Evolutionary conservation across 2,329 filamentous ascomycete genomes (phyloP).

Genomic region (Fusarium bactridioides): DNA sequence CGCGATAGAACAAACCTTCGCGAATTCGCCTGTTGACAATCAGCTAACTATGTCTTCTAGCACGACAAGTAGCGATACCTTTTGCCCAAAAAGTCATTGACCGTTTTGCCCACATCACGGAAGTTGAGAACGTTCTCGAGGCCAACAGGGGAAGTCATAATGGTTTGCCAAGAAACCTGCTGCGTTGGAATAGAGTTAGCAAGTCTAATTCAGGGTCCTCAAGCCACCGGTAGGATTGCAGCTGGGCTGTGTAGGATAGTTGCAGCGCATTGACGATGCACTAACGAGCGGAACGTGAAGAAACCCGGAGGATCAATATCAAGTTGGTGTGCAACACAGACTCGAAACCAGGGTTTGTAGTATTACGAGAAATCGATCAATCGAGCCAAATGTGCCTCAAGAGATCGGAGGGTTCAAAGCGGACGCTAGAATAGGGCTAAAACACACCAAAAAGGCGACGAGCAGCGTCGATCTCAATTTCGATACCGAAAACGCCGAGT

Average conservation of each 20-base stretch:
- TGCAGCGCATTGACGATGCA: not conserved
- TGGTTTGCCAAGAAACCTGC: conserved; percentile 9
- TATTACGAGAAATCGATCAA: conserved; percentile 23
- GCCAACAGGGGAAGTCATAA: conserved; percentile 26
- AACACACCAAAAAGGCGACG: conserved; percentile 19
- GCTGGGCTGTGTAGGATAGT: not conserved
- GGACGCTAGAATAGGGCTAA: conserved; percentile 11
- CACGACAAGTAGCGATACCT: conserved; percentile 51
- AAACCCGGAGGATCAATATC: not conserved
- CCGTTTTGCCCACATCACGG: conserved; percentile 74
- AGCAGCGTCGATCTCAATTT: conserved; percentile 27
- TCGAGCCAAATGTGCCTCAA: conserved; percentile 15
- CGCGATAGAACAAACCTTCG: conserved; percentile 73
- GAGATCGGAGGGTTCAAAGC: conserved; percentile 21
- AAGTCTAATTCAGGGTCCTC: not conserved
- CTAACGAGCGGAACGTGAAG: not conserved
- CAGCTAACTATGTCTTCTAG: not conserved
- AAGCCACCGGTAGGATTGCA: not conserved
- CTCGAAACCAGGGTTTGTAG: conserved; percentile 17
- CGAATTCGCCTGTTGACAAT: conserved; percentile 54
- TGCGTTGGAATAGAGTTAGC: not conserved
- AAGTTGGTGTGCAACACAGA: conserved; percentile 7
- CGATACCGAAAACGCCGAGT: conserved; percentile 24
- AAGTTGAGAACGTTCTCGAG: conserved; percentile 69
- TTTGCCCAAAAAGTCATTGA: conserved; percentile 66